Conservation (phyloP, 257 asterid species). For the Capsicum baccatum region DNA sequence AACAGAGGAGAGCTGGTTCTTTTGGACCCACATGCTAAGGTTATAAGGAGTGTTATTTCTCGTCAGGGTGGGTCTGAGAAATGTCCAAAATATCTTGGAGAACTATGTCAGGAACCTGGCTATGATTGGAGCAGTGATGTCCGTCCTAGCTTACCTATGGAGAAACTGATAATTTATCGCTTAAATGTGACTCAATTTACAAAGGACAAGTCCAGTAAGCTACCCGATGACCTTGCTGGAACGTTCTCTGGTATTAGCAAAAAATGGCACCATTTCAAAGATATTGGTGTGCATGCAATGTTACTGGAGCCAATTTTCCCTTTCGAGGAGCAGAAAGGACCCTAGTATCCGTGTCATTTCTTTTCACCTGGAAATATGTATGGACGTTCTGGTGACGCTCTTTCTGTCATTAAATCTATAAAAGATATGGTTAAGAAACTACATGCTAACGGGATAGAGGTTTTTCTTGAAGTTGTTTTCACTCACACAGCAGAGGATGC, state of each 20-base stretch:
- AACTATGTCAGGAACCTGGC: constrained; percentile 57
- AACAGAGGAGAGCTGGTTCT: constrained; percentile 54
- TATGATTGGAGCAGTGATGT: constrained; percentile 79
- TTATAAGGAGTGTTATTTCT: constrained; percentile 47
- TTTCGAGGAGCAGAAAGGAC: constrained; percentile 69
- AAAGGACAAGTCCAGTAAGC: constrained; percentile 68
- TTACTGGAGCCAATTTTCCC: constrained; percentile 84
- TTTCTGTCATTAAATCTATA: constrained; percentile 54
- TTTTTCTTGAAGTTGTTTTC: constrained; percentile 85
- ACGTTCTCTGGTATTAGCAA: constrained; percentile 69
- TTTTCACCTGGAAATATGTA: constrained; percentile 62
- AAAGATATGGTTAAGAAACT: constrained; percentile 90
- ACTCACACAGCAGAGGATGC: constrained; percentile 66
- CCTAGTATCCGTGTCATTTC: constrained; percentile 82
- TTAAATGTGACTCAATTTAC: constrained; percentile 69
- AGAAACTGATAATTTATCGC: constrained; percentile 72
- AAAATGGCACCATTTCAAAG: constrained; percentile 71
- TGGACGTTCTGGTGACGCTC: constrained; percentile 48
- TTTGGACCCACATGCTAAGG: constrained; percentile 85
- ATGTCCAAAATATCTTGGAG: constrained; percentile 53
- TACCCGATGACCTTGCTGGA: constrained; percentile 61
- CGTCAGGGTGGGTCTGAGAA: constrained; percentile 44
- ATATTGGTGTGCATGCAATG: constrained; percentile 86
- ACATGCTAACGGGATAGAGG: constrained; percentile 76
- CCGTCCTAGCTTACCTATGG: constrained; percentile 66